Evolutionary conservation across 441 rosid genomes (phyloP).

Genomic region (Theobroma grandiflorum): DNA sequence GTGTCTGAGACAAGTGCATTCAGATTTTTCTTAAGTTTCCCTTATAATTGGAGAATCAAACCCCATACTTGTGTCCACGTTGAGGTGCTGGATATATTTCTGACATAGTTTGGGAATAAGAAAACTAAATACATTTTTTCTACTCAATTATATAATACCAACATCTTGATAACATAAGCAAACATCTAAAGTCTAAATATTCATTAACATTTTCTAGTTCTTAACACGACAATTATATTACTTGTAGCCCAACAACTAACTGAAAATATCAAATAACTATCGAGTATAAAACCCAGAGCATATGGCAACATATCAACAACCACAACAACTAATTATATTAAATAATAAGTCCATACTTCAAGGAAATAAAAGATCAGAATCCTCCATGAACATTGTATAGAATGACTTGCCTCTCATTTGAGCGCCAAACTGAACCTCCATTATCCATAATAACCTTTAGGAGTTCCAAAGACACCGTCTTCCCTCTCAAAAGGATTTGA

Average conservation of each 20-base stretch:
- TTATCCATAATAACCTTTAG: slow-evolving; percentile 84
- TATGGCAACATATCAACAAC: slow-evolving; percentile 4
- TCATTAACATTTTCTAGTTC: slow-evolving; percentile 2
- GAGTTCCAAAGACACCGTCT: slow-evolving; percentile 85
- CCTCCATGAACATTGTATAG: slow-evolving; percentile 6
- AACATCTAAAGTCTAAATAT: slow-evolving; percentile 1
- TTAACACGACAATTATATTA: not conserved
- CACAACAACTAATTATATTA: not conserved
- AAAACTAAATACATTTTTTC: not conserved
- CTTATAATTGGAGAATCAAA: slow-evolving; percentile 7
- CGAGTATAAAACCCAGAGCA: slow-evolving; percentile 12
- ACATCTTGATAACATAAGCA: slow-evolving; percentile 1
- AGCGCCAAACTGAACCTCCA: slow-evolving; percentile 84
- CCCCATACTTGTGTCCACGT: not conserved
- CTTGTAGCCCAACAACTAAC: not conserved
- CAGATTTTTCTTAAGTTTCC: not conserved
- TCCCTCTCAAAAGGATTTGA: slow-evolving; percentile 92
- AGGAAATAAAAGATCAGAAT: slow-evolving; percentile 16
- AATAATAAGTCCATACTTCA: slow-evolving; percentile 1
- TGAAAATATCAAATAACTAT: not conserved
- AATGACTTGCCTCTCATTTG: slow-evolving; percentile 80
- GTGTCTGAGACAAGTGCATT: not conserved
- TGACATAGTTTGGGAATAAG: not conserved
- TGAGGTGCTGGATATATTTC: not conserved
- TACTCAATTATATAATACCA: slow-evolving; percentile 1